phyloP scores from a whole-genome alignment of 768 basidiomycete species.

The Tylopilus subfusipes region DNA sequence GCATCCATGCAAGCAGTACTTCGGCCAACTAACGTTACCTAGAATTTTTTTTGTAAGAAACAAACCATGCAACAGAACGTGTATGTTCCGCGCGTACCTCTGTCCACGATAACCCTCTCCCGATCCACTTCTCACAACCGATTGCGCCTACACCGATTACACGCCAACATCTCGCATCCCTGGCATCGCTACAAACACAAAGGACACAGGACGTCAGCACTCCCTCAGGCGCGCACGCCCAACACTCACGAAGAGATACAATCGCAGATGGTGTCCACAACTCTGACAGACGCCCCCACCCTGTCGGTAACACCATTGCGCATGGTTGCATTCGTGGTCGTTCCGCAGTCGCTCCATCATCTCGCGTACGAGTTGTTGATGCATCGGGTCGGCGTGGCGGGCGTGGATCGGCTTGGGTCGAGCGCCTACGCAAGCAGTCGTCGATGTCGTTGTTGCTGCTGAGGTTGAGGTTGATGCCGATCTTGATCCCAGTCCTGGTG shows the following conservation, averaged over 20 bases:
- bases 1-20: too few relatives aligned
- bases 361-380: conserved; percentile 26
- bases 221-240: not conserved
- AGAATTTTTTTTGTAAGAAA: not conserved
- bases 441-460: not conserved
- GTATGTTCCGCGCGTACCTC: not conserved
- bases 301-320: conserved; percentile 41
- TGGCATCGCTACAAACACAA: conserved; percentile 28
- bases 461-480: not conserved
- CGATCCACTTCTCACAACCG: conserved; percentile 22
- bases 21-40: too few relatives aligned
- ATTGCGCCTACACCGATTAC: conserved; percentile 37
- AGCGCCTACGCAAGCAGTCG: not conserved
- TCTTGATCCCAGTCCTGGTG: not conserved
- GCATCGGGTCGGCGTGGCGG: not conserved
- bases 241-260: conserved; percentile 50
- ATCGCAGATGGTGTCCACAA: conserved; percentile 39
- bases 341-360: conserved; percentile 40
- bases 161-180: conserved; percentile 33
- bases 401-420: not conserved
- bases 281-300: conserved; percentile 47
- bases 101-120: too few relatives aligned
- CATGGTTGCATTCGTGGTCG: conserved; percentile 52
- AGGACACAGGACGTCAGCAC: not conserved
- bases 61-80: not conserved